Evolutionary conservation across 345 rosid genomes (phyloP).

Genomic region (Litchi chinensis): DNA sequence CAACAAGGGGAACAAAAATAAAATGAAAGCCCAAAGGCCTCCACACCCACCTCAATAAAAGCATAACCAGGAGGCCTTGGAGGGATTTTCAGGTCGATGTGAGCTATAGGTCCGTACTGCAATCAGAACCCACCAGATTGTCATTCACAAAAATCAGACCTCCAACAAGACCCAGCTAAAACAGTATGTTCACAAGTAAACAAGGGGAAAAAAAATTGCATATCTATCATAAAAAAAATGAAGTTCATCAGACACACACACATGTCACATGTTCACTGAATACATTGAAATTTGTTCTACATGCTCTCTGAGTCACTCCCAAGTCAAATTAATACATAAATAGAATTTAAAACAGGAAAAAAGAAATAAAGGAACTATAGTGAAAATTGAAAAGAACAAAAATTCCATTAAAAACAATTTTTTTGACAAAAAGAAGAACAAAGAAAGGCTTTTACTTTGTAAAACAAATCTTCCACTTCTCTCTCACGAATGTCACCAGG

Average conservation of each 20-base stretch:
- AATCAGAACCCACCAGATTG: conserved; percentile 8
- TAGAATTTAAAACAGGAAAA: neutral
- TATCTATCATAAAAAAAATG: neutral
- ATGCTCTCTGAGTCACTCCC: neutral
- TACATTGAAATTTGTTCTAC: neutral
- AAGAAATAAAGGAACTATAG: neutral
- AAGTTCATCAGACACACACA: neutral
- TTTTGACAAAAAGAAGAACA: neutral
- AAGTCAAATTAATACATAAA: neutral
- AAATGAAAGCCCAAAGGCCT: neutral
- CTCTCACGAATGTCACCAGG: conserved; percentile 94
- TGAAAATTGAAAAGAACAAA: neutral
- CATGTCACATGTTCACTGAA: neutral
- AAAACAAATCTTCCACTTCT: conserved; percentile 97
- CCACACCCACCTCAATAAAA: conserved; percentile 75
- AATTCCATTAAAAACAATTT: neutral
- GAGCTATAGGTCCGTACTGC: conserved; percentile 91
- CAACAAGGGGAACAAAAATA: neutral
- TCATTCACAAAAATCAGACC: neutral
- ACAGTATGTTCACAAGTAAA: neutral
- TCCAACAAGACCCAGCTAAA: neutral
- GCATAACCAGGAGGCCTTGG: conserved; percentile 99
- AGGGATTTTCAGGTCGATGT: conserved; percentile 92
- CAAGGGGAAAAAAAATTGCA: neutral
- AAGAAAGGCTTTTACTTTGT: conserved; percentile 54